Evolutionary conservation across 2,329 filamentous ascomycete genomes (phyloP).

Genomic region (Pezicula radicicola): DNA sequence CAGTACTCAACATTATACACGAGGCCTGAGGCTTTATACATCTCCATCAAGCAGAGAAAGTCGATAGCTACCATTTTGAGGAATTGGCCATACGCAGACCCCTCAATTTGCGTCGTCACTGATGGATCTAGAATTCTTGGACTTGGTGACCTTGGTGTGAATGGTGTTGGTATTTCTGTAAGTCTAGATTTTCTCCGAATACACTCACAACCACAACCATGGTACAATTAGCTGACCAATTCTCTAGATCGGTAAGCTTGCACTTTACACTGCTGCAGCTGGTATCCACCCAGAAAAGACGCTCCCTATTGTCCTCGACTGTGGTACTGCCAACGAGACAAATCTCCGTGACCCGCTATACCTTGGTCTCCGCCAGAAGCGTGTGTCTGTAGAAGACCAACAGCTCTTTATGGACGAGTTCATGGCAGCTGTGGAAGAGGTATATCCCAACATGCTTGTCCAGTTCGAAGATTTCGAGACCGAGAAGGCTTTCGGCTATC

Average conservation of each 20-base stretch:
- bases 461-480: constrained; percentile 99
- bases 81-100: constrained; percentile 88
- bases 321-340: constrained; percentile 62
- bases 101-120: constrained; percentile 95
- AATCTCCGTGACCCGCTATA: constrained; percentile 74
- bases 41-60: constrained; percentile 91
- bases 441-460: constrained; percentile 65
- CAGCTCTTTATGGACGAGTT: constrained; percentile 95
- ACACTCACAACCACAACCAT: background rate
- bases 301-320: constrained; percentile 67
- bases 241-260: constrained; percentile 78
- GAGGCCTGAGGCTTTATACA: constrained; percentile 91
- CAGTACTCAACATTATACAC: constrained; percentile 96
- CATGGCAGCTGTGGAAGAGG: constrained; percentile 84
- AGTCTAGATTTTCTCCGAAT: constrained; percentile 29
- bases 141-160: constrained; percentile 91
- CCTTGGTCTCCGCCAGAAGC: constrained; percentile 82
- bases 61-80: constrained; percentile 83
- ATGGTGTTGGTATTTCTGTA: constrained; percentile 95
- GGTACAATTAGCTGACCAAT: constrained; percentile 2
- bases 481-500: constrained; percentile 82
- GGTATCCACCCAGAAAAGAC: constrained; percentile 89
- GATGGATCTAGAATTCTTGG: constrained; percentile 92
- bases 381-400: constrained; percentile 74
- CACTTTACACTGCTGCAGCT: constrained; percentile 91